Base-by-base conservation (phyloP, 345 rosid species). In the Corchorus olitorius region DNA sequence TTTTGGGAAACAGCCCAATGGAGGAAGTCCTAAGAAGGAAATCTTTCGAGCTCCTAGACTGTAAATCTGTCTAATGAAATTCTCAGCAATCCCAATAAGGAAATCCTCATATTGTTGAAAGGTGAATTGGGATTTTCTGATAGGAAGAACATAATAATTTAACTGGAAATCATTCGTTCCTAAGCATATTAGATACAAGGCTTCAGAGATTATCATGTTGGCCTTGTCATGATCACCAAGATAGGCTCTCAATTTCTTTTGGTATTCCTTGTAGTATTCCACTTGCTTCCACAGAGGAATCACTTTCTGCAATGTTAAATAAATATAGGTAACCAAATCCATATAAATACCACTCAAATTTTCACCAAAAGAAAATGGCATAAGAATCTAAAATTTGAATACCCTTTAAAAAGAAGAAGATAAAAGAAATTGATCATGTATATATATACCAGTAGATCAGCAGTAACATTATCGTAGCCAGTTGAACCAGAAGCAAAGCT, bases 111-210 rank as follows among this genome's bases (percentile, higher is more conserved):
- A 88, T 41, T 72, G 74, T n/a, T 66, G 78, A 53, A 75, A 69
- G 52, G 82, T 76, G 89, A 77, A 90, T 59, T 88, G 89, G 11
- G 86, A 79, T 54, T 78, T 71, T 16, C 90, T 82, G 41, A 19
- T 74, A 0, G 89, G 88, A 65, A 83, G 71, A n/a, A 83, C 73
- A 83, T 77, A 90, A 83, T 90, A 90, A 80, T 90, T 90, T 70
- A 84, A 87, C 3, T 88, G 75, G 81, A 90, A 90, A 64, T 88
- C 94, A 62, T 88, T 90, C 58, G 94, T 88, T 72, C 94, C 91
- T 14, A 86, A 77, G 85, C 89, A 87, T 69, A 83, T 71, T 56
- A 87, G 0, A 83, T 90, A 83, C 4, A 90, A 55, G 14, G 92
- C 82, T 66, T 86, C 83, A 48, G 75, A 53, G 50, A 90, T 65